Conservation (phyloP, 169 alveolate species). For the Cryptosporidium tyzzeri region DNA sequence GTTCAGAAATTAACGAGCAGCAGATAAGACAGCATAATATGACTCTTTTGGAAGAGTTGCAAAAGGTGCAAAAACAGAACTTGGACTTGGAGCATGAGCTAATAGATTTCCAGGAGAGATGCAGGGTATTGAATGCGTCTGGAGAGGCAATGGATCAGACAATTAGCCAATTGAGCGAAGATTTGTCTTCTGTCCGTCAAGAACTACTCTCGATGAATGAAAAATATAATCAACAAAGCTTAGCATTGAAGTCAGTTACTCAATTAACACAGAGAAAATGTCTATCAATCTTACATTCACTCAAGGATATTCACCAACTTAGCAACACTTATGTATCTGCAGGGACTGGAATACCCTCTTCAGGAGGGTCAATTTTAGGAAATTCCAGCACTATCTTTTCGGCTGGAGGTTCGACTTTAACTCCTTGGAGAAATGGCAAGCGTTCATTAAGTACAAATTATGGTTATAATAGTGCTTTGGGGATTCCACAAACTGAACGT, state of each 20-base stretch:
- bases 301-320: constrained; percentile 68
- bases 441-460: constrained; percentile 37
- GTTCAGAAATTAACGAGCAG: constrained; percentile 42
- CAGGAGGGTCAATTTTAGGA: neutral
- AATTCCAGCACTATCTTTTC: neutral
- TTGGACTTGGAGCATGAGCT: constrained; percentile 50
- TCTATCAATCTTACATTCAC: constrained; percentile 43
- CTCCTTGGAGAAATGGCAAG: constrained; percentile 70
- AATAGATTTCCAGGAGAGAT: constrained; percentile 48
- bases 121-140: constrained; percentile 56
- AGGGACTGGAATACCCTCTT: constrained; percentile 5
- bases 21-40: constrained; percentile 38
- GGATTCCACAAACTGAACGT: constrained; percentile 64
- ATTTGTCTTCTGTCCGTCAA: constrained; percentile 44
- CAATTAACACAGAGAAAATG: constrained; percentile 66
- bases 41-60: constrained; percentile 43
- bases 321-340: constrained; percentile 25
- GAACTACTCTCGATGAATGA: constrained; percentile 36
- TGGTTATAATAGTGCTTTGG: constrained; percentile 4
- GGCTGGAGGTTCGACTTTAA: neutral
- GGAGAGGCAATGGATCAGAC: constrained; percentile 75
- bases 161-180: constrained; percentile 46
- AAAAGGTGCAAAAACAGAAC: constrained; percentile 21
- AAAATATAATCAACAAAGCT: constrained; percentile 47
- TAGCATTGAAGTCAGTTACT: constrained; percentile 61